Base-by-base conservation (phyloP, 139 green algal genomes). In the Picochlorum sp. region DNA sequence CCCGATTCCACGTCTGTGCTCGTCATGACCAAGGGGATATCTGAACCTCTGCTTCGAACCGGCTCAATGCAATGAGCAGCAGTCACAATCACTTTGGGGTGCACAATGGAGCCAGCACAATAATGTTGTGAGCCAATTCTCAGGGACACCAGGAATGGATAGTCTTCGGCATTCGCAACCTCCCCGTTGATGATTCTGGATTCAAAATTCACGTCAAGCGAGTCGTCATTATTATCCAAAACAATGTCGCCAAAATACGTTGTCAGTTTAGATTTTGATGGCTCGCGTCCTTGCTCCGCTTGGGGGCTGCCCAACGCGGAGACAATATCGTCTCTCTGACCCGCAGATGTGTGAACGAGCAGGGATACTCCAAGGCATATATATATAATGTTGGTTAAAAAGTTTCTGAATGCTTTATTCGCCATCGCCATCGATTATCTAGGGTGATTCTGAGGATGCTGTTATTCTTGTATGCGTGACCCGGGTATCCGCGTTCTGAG, bases 111-210 rank as follows among this genome's bases (percentile, higher is more conserved):
- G 16, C 47, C 47, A 54, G 47, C 47, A 54, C 47, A 54, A 13
- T 54, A 54, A 9, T 54, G 34, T 41, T 41, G 47, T 20, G 47
- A 9, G 16, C 47, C 47, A 13, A 54, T 20, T 21, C n/a, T 20
- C 18, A 54, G 47, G 7, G 47, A 54, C 47, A 54, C 47, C 15
- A 54, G n/a, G 47, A 54, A 54, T 20, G 47, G 47, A 54, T 54
- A 54, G 11, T 54, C n/a, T 9, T 54, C n/a, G 16, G 11, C 18
- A 54, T 54, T 21, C 2, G 47, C 47, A 5, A 26, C n/a, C 47
- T 54, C 47, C 8, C 47, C 47, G n/a, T 54, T 54, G n/a, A 54
- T 20, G 15, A 54, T 54, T 21, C 47, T n/a, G 18, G n/a, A 26
- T 21, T 54, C 47, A 54, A 10, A 21, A 20, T 20, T 9, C 18